A percentile compares a stretch with the other conserved stretches of the same genome.
These are phyloP conservation scores for Pneumocystis carinii DNA, from an alignment of 1,139 yeast genomes.

Conservation along the genomic window DNA sequence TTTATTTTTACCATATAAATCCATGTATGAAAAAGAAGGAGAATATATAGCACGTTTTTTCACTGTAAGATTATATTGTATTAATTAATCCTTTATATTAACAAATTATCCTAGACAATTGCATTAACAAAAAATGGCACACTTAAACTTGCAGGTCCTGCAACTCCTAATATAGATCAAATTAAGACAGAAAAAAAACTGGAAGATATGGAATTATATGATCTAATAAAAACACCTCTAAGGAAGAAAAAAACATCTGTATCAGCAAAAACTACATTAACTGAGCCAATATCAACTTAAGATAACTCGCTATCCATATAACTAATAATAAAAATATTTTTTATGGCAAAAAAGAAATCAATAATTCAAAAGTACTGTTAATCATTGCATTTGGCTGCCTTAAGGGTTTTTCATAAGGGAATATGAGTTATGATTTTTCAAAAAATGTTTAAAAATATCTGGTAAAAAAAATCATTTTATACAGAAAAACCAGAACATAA, in stretches of 20 bases:
- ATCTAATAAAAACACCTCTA: constrained; percentile 42
- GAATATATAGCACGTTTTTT: constrained; percentile 58
- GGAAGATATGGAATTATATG: constrained; percentile 37
- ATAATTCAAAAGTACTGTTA: no score
- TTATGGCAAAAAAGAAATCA: no score
- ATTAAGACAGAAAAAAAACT: constrained; percentile 47
- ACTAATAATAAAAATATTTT: no score
- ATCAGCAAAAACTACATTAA: no score
- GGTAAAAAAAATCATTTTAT: background rate
- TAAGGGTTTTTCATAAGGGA: no score
- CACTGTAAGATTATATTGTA: constrained; percentile 24
- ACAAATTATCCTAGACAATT: constrained; percentile 30
- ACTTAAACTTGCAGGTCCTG: constrained; percentile 49
- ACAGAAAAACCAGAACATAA: background rate
- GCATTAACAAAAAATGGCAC: constrained; percentile 63
- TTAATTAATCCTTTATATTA: no score
- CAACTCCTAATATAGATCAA: constrained; percentile 33
- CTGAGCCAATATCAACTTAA: no score
- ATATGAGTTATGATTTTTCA: no score
- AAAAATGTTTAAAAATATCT: no score
- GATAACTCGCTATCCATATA: no score
- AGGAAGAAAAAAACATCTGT: constrained; percentile 17
- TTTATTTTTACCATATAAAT: constrained; percentile 54
- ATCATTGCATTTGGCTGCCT: no score
- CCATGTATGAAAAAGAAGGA: constrained; percentile 47